Percentiles rank a stretch among this genome's conserved stretches.
Conservation (phyloP, 306 rosid genomes). For the Benincasa hispida region DNA sequence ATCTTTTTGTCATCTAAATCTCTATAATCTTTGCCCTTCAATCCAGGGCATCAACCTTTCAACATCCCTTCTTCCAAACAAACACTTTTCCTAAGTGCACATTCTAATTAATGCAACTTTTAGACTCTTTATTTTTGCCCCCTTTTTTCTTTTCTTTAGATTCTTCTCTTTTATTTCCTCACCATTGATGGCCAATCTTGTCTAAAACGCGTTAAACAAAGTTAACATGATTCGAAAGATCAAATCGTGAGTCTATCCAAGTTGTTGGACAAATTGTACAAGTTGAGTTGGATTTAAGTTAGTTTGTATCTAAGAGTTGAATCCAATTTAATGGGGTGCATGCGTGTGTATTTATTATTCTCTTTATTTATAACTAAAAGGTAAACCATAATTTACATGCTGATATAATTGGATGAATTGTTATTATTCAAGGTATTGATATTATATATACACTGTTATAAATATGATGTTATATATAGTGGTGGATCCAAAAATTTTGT, state of each 20-base stretch:
- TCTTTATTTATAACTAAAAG: neutral
- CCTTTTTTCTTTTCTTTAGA: neutral
- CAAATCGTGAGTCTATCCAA: neutral
- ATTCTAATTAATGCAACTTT: neutral
- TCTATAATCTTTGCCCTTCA: neutral
- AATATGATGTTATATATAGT: no score
- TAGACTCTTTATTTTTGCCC: neutral
- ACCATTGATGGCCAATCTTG: neutral
- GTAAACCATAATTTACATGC: neutral
- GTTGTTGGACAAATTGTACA: neutral
- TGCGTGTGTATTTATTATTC: neutral
- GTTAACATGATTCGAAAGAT: neutral
- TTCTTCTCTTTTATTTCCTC: neutral
- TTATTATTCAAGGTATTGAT: neutral
- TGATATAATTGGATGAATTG: neutral
- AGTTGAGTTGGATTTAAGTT: neutral
- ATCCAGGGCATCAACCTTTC: conserved; percentile 2
- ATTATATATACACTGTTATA: no score
- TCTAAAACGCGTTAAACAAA: neutral
- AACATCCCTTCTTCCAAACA: conserved; percentile 1
- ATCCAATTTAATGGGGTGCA: neutral
- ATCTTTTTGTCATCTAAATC: neutral
- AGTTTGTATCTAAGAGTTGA: neutral
- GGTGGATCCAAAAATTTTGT: no score
- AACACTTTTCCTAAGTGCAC: neutral